Percentiles rank a stretch among this genome's conserved stretches.
These are phyloP conservation scores for Fusarium solani-melongenae DNA, from an alignment of 2,329 filamentous ascomycete species.

Conservation along the genomic window DNA sequence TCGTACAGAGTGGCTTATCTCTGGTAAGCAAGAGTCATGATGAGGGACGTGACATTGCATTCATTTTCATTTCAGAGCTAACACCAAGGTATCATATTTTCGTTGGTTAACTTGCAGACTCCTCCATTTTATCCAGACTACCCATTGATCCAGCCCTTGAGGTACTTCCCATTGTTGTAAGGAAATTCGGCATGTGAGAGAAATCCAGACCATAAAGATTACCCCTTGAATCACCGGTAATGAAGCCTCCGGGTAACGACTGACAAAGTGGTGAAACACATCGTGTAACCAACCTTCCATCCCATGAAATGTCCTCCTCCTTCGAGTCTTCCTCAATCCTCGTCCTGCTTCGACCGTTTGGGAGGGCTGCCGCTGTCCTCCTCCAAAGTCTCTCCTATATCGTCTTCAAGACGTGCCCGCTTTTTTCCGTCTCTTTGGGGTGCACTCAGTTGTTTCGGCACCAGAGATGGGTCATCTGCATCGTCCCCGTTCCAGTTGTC, in stretches of 20 bases:
- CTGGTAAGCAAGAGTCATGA: not conserved
- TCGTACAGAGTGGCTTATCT: not conserved
- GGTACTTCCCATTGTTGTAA: not conserved
- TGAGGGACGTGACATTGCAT: not conserved
- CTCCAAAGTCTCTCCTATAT: not conserved
- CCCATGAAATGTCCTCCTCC: not conserved
- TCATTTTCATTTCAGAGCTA: not conserved
- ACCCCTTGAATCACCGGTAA: not conserved
- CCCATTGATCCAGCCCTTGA: not conserved
- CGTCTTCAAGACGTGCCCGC: conserved; percentile 13
- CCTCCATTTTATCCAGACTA: not conserved
- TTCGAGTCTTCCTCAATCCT: not conserved
- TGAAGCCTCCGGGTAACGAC: not conserved
- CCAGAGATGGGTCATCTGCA: not conserved
- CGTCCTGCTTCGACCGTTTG: conserved; percentile 17
- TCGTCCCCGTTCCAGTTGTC: conserved; percentile 10
- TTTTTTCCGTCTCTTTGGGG: conserved; percentile 22
- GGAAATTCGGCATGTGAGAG: not conserved
- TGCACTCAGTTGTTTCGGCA: not conserved
- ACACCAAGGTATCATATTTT: not conserved
- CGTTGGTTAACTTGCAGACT: not conserved
- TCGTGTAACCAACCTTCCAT: not conserved
- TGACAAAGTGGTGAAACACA: not conserved
- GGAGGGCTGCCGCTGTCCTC: not conserved
- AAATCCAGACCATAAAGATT: not conserved